Percentiles rank a stretch among this genome's conserved stretches.
Conservation (phyloP, 495 filamentous ascomycete species). For the Annulohypoxylon maeteangense region DNA sequence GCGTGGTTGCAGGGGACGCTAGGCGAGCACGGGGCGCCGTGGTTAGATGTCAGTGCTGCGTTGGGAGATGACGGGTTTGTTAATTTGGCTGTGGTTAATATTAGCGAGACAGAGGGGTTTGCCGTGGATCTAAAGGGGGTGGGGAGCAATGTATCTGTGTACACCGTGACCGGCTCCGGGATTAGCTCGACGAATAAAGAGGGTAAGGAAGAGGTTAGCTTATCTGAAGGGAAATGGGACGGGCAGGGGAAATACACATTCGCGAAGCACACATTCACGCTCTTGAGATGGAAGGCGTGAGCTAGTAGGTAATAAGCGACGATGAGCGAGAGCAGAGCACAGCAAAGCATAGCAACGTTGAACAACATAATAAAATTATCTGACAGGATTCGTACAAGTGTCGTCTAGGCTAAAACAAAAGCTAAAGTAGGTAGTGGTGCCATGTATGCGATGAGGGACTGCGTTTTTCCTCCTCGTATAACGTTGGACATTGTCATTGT, state of each 20-base stretch:
- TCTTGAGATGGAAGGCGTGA: slow-evolving; percentile 72
- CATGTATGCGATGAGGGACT: background rate
- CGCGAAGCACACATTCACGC: slow-evolving; percentile 70
- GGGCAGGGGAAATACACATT: slow-evolving; percentile 68
- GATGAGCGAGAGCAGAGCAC: slow-evolving; percentile 19
- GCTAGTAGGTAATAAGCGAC: background rate
- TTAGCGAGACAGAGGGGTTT: slow-evolving; percentile 67
- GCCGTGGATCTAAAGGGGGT: slow-evolving; percentile 67
- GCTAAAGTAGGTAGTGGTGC: background rate
- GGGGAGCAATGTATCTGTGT: slow-evolving; percentile 61
- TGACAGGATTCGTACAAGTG: slow-evolving; percentile 13
- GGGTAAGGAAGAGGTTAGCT: slow-evolving; percentile 66
- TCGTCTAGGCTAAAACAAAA: background rate
- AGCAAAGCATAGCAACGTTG: background rate
- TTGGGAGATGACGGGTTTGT: slow-evolving; percentile 70
- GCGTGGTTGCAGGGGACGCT: slow-evolving; percentile 70
- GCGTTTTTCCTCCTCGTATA: background rate
- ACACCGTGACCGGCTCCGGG: slow-evolving; percentile 66
- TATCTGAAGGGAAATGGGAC: slow-evolving; percentile 71
- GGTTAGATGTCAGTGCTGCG: slow-evolving; percentile 75
- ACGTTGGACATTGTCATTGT: background rate
- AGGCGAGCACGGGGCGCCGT: slow-evolving; percentile 66
- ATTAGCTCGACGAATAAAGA: slow-evolving; percentile 69
- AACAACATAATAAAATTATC: slow-evolving; percentile 35
- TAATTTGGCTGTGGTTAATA: slow-evolving; percentile 75